Evolutionary conservation across 768 basidiomycete species (phyloP).

Genomic region (Solioccasus polychromus): DNA sequence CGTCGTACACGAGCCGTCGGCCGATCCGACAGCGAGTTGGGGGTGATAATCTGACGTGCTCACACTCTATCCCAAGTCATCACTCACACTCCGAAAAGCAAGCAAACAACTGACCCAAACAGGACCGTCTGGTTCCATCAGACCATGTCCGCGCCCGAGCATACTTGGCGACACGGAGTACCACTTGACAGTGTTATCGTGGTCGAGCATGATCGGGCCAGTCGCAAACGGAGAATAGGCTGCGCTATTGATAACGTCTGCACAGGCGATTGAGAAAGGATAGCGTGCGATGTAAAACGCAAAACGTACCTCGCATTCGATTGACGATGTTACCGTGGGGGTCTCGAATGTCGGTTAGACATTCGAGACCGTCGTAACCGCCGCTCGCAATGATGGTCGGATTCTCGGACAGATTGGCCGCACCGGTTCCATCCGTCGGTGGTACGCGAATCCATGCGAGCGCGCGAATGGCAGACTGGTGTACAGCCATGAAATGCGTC

Average conservation of each 20-base stretch:
- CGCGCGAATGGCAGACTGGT: constrained; percentile 78
- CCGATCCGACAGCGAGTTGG: constrained; percentile 75
- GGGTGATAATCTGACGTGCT: constrained; percentile 83
- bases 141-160: constrained; percentile 67
- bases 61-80: constrained; percentile 48
- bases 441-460: constrained; percentile 75
- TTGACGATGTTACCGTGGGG: constrained; percentile 66
- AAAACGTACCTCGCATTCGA: constrained; percentile 63
- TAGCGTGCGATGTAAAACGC: background rate
- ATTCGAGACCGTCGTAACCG: constrained; percentile 77
- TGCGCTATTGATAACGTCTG: constrained; percentile 71
- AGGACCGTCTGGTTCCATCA: constrained; percentile 75
- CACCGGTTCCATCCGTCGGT: constrained; percentile 46
- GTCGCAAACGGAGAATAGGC: constrained; percentile 67
- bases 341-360: constrained; percentile 75
- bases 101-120: constrained; percentile 66
- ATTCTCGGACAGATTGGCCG: constrained; percentile 45
- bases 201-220: constrained; percentile 74
- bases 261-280: background rate
- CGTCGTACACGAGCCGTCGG: constrained; percentile 79
- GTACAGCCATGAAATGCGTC: constrained; percentile 67
- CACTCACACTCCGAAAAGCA: background rate
- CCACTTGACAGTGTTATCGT: constrained; percentile 76
- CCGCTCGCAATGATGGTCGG: constrained; percentile 75
- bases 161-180: constrained; percentile 70